Base-by-base conservation (phyloP, 768 basidiomycete genomes). In the Asterophora lycoperdoides region DNA sequence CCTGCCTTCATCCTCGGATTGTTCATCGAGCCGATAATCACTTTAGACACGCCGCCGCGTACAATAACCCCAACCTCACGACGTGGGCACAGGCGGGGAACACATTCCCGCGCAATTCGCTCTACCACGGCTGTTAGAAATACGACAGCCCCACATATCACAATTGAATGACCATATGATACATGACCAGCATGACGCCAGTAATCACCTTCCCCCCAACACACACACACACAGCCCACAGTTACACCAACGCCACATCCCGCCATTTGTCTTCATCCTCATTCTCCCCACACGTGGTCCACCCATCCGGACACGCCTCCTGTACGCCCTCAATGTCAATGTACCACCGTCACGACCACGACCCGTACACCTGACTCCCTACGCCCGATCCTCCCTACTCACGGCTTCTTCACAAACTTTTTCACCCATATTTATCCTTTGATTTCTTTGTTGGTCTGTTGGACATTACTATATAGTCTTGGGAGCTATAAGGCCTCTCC, bases 31-130 rank as follows among this genome's bases (percentile, higher is more conserved):
- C 19, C 32, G 43, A 30, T 35, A 45, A 13, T 23, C 23, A 6
- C n/a, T 23, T 23, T 44, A 75, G 76, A 36, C 77, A 79, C 54
- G 45, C 72, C 4, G 48, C 60, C 32, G 76, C 86, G 44, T 95
- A 93, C 61, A 74, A 67, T 46, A 83, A 96, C 62, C 74, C 91
- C 15, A 93, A 95, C 60, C 65, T 90, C 37, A 94, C 93, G 23
- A 88, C 86, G 40, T 95, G 93, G 93, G 74, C 70, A 2, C 74
- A 79, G 55, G 91, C 84, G 1, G 88, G 87, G 35, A 80, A 87
- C 60, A 68, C 68, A 0, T 88, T 86, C 68, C 93, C 93, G 14
- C 70, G 81, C 34, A 94, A 93, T 53, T 68, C 67, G 15, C 55
- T 68, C 7, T 71, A 71, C 49, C 63, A 74, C 44, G 73, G 74